Evolutionary conservation across 345 rosid species (phyloP), one percentile per base, ranked within the genome.

Genomic region (Pelargonium nanum): DNA sequence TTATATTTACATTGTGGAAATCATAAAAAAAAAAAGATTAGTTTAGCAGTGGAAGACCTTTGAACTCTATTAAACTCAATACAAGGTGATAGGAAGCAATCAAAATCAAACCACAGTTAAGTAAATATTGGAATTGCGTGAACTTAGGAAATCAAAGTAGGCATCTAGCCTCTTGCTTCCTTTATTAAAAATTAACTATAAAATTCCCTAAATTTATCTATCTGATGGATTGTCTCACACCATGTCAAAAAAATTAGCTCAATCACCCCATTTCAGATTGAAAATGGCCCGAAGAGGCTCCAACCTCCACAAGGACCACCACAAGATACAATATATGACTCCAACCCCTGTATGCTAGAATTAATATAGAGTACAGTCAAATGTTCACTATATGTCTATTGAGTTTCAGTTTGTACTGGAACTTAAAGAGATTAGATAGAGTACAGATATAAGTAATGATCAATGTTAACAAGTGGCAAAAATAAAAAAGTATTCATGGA

Each of bases 1-100:
- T 34, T 22, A 61, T 19, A 19, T 24, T 16, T n/a, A 1, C 19
- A 24, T 23, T 53, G n/a, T 25, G 40, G 32, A 53, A 53, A 64
- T 45, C 64, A 26, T 20, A 22, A 55, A 30, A 50, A 55, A 30
- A 50, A 51, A 48, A 19, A 45, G 54, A 24, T 40, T 32, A 56
- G 20, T 22, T 60, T 19, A 59, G 30, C 8, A n/a, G 44, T 26
- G 6, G 45, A 52, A 25, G 53, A 22, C 24, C 59, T 15, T 22
- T 48, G 32, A 22, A 22, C 53, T 32, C 34, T 22, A 5, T 22
- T n/a, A 55, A n/a, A 54, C 23, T 63, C 21, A 32, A 4, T 30
- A 40, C 30, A 13, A 32, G 19, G 1, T 17, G 54, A 51, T 17
- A 51, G 5, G 19, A 17, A 51, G 22, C 54, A 51, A 51, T 51